phyloP scores from a whole-genome alignment of 306 rosid species.

The Rosa chinensis region DNA sequence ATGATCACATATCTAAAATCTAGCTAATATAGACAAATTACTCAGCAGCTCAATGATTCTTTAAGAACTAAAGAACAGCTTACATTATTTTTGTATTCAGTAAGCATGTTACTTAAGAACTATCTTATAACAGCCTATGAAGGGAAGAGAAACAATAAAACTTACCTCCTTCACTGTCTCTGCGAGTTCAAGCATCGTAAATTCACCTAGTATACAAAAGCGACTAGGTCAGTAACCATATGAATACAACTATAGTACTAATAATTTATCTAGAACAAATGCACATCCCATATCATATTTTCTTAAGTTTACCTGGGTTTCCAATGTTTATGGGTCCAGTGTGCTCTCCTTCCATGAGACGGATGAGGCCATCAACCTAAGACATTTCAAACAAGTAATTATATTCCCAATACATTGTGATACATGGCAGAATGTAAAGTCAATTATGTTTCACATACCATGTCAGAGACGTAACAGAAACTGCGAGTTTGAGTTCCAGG shows the following conservation, averaged over 20 bases:
- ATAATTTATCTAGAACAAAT: neutral
- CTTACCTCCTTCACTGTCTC: slow-evolving; percentile 86
- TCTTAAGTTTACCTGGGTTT: slow-evolving; percentile 64
- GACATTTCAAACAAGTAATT: slow-evolving; percentile 19
- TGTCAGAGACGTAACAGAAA: slow-evolving; percentile 78
- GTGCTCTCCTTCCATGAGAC: slow-evolving; percentile 73
- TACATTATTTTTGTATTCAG: neutral
- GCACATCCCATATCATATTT: neutral
- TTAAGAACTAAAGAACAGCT: neutral
- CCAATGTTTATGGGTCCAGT: slow-evolving; percentile 89
- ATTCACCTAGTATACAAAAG: slow-evolving; percentile 55
- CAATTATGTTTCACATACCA: slow-evolving; percentile 41
- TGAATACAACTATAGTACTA: neutral
- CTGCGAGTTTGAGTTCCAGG: slow-evolving; percentile 94
- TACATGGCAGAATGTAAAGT: neutral
- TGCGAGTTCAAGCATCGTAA: slow-evolving; percentile 89
- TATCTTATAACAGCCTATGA: neutral
- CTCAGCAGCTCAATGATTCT: neutral
- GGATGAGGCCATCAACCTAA: slow-evolving; percentile 81
- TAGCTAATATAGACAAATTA: neutral
- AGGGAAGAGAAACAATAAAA: slow-evolving; percentile 18
- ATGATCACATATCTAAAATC: neutral
- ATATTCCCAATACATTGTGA: neutral
- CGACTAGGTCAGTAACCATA: neutral
- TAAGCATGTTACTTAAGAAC: neutral